Evolutionary conservation across 164 flowering plant genomes (phyloP).

Genomic region (Protea cynaroides): DNA sequence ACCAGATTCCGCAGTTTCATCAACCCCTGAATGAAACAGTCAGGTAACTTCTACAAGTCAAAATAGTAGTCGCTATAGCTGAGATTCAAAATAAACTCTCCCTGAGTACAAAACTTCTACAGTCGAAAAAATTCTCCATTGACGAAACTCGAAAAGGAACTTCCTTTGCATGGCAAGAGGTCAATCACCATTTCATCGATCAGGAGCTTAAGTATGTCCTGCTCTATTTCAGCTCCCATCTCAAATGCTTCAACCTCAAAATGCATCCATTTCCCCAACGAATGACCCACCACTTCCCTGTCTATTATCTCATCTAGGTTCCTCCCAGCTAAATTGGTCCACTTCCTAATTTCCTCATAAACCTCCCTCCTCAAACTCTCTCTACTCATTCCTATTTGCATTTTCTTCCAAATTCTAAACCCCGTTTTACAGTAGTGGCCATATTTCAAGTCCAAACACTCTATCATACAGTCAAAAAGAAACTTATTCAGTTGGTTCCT

Average conservation of each 20-base stretch:
- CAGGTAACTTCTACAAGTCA: too few relatives aligned
- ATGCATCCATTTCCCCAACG: constrained; percentile 62
- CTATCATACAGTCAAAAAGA: constrained; percentile 57
- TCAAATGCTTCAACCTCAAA: constrained; percentile 60
- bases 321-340: constrained; percentile 42
- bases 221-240: constrained; percentile 34
- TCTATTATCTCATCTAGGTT: constrained; percentile 61
- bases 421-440: constrained; percentile 26
- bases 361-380: constrained; percentile 29
- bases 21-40: not conserved
- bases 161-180: constrained; percentile 18
- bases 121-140: not conserved
- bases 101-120: too few relatives aligned
- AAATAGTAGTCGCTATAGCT: too few relatives aligned
- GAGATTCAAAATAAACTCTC: too few relatives aligned
- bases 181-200: constrained; percentile 61
- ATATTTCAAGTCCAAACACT: constrained; percentile 47
- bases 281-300: constrained; percentile 67
- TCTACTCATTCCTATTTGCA: constrained; percentile 24
- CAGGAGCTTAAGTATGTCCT: constrained; percentile 38
- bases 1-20: not conserved
- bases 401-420: constrained; percentile 32
- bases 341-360: constrained; percentile 39
- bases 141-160: not conserved
- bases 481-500: constrained; percentile 36